Evolutionary conservation across 2,329 filamentous ascomycete species (phyloP), one percentile per base, ranked within the genome.

Genomic region (Drechslerella stenobrocha): DNA sequence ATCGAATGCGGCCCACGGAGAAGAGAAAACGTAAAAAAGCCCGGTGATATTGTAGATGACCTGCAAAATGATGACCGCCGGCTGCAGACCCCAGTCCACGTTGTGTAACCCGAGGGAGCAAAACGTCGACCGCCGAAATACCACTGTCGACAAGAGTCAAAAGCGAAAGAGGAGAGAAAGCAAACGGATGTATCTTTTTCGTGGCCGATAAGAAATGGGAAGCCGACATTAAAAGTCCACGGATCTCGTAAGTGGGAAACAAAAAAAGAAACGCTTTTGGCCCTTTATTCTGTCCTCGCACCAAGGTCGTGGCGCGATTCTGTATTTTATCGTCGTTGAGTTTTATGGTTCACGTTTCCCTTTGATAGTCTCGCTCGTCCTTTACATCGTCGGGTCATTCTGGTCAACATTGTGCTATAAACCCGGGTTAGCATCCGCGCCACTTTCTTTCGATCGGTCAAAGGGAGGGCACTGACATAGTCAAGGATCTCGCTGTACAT

Each of bases 401-500:
- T 69, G 64, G 37, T 69, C 64, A 32, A 69, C 64, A 15, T 69
- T 69, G 22, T 69, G 64, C 57, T 67, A 37, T 11, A 45, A 23
- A 30, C 5, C 13, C 42, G 11, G 11, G 23, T 55, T 35, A 55
- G 53, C 34, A 37, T 58, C 34, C 9, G 30, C 28, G n/a, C 13
- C 11, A 6, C 5, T 6, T 11, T 11, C 26, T 13, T 5, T 32
- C 18, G 23, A 30, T 48, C n/a, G 30, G 13, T 3, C 8, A 30
- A 22, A 23, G 52, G 28, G 24, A 11, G 47, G 52, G 35, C 40
- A 57, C 67, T 65, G 56, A 69, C 63, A 52, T 69, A 70, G 53
- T 70, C 67, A 52, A 56, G 37, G 42, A 52, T 48, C 42, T 44
- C 51, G 37, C 61, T 87, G 75, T 82, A 96, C 93, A 98, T 98